These are phyloP conservation scores for Senna siamea DNA, from an alignment of 306 rosid species.

Conservation along the genomic window DNA sequence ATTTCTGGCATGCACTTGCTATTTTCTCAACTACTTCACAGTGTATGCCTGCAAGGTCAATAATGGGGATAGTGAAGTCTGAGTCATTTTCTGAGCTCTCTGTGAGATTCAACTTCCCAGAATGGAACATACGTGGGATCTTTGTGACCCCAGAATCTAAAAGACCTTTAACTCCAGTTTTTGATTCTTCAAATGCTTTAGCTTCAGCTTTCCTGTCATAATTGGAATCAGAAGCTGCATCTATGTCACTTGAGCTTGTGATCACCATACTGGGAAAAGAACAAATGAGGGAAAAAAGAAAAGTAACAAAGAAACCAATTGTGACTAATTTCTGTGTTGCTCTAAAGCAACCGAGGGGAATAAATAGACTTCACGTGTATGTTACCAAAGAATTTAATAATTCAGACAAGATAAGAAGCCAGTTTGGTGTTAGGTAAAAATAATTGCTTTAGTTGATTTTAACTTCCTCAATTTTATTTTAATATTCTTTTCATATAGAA, in stretches of 20 bases:
- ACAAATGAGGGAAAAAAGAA: too few species aligned
- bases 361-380: too few species aligned
- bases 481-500: too few species aligned
- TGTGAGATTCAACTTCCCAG: not conserved
- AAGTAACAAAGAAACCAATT: too few species aligned
- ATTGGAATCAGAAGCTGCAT: not conserved
- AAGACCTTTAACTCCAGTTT: slow-evolving; percentile 47
- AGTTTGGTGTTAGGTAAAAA: too few species aligned
- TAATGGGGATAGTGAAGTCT: slow-evolving; percentile 22
- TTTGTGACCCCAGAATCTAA: slow-evolving; percentile 39
- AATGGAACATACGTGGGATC: slow-evolving; percentile 41
- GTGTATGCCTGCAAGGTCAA: slow-evolving; percentile 25
- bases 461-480: too few species aligned
- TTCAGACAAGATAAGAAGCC: too few species aligned
- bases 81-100: not conserved
- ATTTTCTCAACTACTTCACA: slow-evolving; percentile 10
- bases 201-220: slow-evolving; percentile 38
- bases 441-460: too few species aligned
- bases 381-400: too few species aligned
- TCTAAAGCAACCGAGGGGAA: too few species aligned
- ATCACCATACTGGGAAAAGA: slow-evolving; percentile 15
- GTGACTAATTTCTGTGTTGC: too few species aligned
- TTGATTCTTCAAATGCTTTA: slow-evolving; percentile 41
- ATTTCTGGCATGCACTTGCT: slow-evolving; percentile 20
- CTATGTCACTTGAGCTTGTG: not conserved